These are phyloP conservation scores for Vaccinium darrowii DNA, from an alignment of 148 eudicot species.

Conservation along the genomic window DNA sequence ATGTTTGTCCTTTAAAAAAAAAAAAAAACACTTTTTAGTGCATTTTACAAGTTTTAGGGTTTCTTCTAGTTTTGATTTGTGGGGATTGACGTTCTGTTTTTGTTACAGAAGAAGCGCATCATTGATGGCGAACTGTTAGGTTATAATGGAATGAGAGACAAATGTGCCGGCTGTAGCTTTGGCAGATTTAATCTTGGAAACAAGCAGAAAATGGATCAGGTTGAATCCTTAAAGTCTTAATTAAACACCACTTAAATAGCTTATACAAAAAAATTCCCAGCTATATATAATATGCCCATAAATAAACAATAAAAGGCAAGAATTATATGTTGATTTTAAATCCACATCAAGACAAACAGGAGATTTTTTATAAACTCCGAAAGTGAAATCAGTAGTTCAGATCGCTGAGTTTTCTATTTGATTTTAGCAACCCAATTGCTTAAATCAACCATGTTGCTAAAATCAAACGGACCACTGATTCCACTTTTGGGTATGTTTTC, in stretches of 20 bases:
- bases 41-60: not conserved
- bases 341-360: not conserved
- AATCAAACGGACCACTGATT: too few species aligned
- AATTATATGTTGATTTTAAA: not conserved
- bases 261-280: not conserved
- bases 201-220: slow-evolving; percentile 13
- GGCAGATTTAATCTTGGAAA: slow-evolving; percentile 17
- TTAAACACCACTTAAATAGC: not conserved
- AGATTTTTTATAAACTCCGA: too few species aligned
- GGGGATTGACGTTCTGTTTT: not conserved
- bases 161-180: slow-evolving; percentile 7
- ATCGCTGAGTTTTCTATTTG: too few species aligned
- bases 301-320: not conserved
- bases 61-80: not conserved
- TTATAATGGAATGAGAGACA: slow-evolving; percentile 9
- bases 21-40: too few species aligned
- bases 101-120: slow-evolving; percentile 26
- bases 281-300: not conserved
- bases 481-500: too few species aligned
- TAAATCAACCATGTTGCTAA: too few species aligned
- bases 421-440: too few species aligned
- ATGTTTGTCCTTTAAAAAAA: not conserved
- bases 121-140: slow-evolving; percentile 22
- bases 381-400: too few species aligned
- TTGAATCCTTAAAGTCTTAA: not conserved